These are phyloP conservation scores for Malus hybrid DNA, from an alignment of 331 rosid species.

Conservation along the genomic window DNA sequence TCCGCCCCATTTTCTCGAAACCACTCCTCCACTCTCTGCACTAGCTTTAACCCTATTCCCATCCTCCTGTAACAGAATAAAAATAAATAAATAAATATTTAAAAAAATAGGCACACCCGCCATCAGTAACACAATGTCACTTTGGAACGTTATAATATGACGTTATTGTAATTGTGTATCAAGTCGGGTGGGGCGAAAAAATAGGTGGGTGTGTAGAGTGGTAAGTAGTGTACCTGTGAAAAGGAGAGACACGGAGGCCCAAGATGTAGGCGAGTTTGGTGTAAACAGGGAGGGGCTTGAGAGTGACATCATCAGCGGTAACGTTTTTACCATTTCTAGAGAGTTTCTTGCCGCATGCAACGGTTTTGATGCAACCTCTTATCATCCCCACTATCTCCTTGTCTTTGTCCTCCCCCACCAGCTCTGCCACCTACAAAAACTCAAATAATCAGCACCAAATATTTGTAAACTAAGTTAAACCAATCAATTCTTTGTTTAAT, in stretches of 20 bases:
- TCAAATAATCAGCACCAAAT: neutral
- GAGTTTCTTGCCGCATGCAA: conserved; percentile 63
- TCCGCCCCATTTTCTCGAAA: conserved; percentile 65
- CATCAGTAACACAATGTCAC: too few species aligned
- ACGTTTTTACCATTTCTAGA: conserved; percentile 37
- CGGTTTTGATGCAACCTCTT: conserved; percentile 91
- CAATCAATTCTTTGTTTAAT: too few species aligned
- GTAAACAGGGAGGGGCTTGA: conserved; percentile 49
- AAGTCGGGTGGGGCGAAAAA: neutral
- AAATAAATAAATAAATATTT: neutral
- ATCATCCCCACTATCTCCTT: conserved; percentile 80
- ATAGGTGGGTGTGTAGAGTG: neutral
- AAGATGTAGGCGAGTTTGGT: conserved; percentile 74
- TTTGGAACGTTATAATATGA: too few species aligned
- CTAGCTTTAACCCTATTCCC: conserved; percentile 85
- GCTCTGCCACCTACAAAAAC: conserved; percentile 62
- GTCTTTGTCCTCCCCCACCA: conserved; percentile 29
- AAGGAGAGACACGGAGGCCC: conserved; percentile 92
- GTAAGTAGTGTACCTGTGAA: conserved; percentile 40
- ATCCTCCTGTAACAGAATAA: conserved; percentile 47
- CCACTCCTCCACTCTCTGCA: conserved; percentile 62
- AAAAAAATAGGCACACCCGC: too few species aligned
- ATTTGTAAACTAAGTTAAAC: too few species aligned
- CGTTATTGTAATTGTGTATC: too few species aligned
- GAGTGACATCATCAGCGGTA: neutral